phyloP scores from a whole-genome alignment of 75 land plant species.

The Pinus tabuliformis region DNA sequence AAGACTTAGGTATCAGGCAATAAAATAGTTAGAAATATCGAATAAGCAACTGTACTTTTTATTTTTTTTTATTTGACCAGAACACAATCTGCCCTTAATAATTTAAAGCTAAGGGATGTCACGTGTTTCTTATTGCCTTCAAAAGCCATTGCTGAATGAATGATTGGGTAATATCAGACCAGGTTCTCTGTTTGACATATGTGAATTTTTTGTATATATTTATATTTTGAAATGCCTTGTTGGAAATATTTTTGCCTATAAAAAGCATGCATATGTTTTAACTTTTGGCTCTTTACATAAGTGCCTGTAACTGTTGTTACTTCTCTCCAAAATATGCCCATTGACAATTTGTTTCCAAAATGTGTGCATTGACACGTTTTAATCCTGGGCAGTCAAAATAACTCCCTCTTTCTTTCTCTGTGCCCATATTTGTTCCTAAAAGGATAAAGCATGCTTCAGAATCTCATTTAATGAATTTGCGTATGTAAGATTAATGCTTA shows the following conservation, averaged over 20 bases:
- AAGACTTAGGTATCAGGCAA: too few relatives aligned
- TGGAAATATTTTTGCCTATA: not conserved
- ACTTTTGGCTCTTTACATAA: not conserved
- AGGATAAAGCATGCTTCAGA: not conserved
- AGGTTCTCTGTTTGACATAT: not conserved
- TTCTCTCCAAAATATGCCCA: too few relatives aligned
- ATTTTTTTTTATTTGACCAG: not conserved
- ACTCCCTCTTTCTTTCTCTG: not conserved
- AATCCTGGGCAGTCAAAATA: not conserved
- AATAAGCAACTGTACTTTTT: not conserved
- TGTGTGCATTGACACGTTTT: not conserved
- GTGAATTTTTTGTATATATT: not conserved
- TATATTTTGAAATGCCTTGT: not conserved
- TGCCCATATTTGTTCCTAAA: not conserved
- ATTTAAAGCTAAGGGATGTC: not conserved
- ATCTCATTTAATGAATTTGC: not conserved
- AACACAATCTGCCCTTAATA: not conserved
- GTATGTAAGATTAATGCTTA: not conserved
- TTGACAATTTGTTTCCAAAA: not conserved
- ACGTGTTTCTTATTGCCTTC: not conserved
- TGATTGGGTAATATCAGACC: not conserved
- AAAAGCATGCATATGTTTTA: not conserved
- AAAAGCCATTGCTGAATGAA: not conserved
- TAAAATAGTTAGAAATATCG: not conserved
- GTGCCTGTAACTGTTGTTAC: not conserved